Base-by-base conservation (phyloP, 805 yeast species). In the Kodamaea laetipori region DNA sequence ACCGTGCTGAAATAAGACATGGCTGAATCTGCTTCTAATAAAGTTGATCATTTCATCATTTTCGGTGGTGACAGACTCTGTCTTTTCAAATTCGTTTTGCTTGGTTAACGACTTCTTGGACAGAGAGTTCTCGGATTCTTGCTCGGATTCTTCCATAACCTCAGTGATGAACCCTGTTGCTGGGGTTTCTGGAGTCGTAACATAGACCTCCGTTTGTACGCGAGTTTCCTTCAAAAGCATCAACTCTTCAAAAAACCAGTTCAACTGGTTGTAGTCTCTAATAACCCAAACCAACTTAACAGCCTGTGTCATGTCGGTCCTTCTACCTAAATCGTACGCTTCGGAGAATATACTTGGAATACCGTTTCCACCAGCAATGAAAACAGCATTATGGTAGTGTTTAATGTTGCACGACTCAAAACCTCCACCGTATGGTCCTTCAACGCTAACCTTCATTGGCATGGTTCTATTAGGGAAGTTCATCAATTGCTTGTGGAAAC, bases 211-310 rank as follows among this genome's bases (percentile, higher is more conserved):
- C 2, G 65, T 54, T n/a, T 65, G 55, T 23, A 69, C 57, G 11
- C 57, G 55, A n/a, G 60, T 47, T 6, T 47, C 42, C 18, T 57
- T 50, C 34, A 71, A 56, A 8, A 51, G 41, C 13, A 44, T 47
- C 39, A 70, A 52, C 49, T 78, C 82, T 11, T 69, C 69, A 30
- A 59, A 58, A 47, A 77, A 74, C 79, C 81, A 74, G 17, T 53
- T 47, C 6, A 85, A 56, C 8, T 81, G 72, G 33, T 64, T 65
- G 46, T 70, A 67, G 27, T 80, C 77, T 46, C 82, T 68, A 8
- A 85, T 69, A 11, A 76, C 71, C 95, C 95, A 87, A 33, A 76
- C 61, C 40, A 86, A 66, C 52, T 27, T 47, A 8, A 35, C 17
- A 7, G 13, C n/a, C 12, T 12, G 19, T 8, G 25, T 26, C 24